Evolutionary conservation across 805 yeast species (phyloP), one percentile per base, ranked within the genome.

Genomic region (Crinitomyces ghanaensis): DNA sequence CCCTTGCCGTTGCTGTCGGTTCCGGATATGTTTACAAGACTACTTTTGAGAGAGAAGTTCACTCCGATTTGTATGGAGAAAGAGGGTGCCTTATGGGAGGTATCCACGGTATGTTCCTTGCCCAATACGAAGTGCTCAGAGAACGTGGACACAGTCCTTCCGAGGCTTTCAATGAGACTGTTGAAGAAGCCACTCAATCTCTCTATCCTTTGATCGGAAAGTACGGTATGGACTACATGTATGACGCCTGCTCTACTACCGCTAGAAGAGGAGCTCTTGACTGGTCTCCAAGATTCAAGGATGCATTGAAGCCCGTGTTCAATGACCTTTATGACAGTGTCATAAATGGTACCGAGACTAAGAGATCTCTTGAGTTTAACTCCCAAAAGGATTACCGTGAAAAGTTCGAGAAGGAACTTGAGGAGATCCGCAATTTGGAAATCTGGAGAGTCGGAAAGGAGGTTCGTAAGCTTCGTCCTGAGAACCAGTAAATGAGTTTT

Each of bases 201-300:
- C 74, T 91, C 57, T 91, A 91, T 82, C 98, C 98, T 68, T 78
- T 91, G 73, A 66, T 91, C 54, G 98, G 98, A 70, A 85, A 84
- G 69, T 82, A 91, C 76, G 98, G 98, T 72, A 91, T 91, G 98
- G 98, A 91, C 70, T 91, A 91, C 88, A 91, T 91, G 98, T 91
- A 91, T 77, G 97, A 91, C 62, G 98, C 98, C 56, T 91, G 98
- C 71, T 91, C 98, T 51, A 91, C 98, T 60, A 91, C 98, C 51
- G 98, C 98, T 57, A 85, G 97, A 77, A 84, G 98, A 73, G 98
- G 98, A 76, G 98, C 98, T 62, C 76, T 91, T 56, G 98, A 91
- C 74, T 91, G 98, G 98, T 88, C 91, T 74, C 97, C 97, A 66
- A 71, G 80, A 66, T 91, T 91, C 85, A 86, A 86, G 77, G 88